Conservation (phyloP, 495 filamentous ascomycete species). For the Penicillium psychrofluorescens region DNA sequence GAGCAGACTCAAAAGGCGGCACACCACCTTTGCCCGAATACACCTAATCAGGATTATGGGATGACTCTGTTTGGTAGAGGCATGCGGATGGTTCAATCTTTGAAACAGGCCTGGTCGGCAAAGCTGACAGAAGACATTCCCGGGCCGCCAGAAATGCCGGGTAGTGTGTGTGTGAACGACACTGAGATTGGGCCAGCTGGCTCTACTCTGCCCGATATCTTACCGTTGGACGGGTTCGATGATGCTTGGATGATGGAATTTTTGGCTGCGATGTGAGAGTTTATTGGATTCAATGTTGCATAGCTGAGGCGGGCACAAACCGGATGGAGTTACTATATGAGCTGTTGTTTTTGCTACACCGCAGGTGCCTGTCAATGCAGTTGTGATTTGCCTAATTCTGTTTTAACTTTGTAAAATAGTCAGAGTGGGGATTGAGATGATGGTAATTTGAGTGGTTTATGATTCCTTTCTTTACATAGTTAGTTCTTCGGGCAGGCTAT, state of each 20-base stretch:
- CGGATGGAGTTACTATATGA: no score
- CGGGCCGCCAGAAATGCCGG: not conserved
- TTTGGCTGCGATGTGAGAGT: not conserved
- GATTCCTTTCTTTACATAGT: no score
- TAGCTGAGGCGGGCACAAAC: no score
- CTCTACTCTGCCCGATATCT: not conserved
- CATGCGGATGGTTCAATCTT: not conserved
- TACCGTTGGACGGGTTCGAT: not conserved
- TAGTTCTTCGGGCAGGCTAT: no score
- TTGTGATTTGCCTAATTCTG: no score
- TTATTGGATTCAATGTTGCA: not conserved
- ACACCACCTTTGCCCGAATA: not conserved
- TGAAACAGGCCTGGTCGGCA: not conserved
- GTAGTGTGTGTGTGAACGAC: not conserved
- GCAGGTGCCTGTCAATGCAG: no score
- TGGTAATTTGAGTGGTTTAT: no score
- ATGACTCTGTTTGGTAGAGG: conserved; percentile 9
- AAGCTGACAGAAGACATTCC: not conserved
- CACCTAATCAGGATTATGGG: not conserved
- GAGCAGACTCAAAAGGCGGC: conserved; percentile 9
- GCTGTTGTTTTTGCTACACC: no score
- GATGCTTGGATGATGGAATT: not conserved
- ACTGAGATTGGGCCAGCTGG: not conserved
- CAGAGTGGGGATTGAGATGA: no score
- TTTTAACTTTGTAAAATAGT: no score